Evolutionary conservation across 192 early-diverging fungal genomes (phyloP), one percentile per base, ranked within the genome.

Genomic region (Oehlia diaphana): DNA sequence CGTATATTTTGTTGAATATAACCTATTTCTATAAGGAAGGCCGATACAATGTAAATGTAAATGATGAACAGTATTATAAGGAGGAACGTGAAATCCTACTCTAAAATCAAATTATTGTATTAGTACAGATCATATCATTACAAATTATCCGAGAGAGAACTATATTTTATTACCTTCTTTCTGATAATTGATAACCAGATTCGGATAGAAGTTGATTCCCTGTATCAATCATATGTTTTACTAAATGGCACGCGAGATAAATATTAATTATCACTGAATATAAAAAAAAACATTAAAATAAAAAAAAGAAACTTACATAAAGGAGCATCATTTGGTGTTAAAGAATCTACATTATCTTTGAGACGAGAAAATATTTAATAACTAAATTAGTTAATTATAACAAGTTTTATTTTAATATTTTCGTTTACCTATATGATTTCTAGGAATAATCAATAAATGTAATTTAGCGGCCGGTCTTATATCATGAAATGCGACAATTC

Each of bases 71-170:
- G 86, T 87, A 42, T 86, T 90, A 80, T 91, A 94, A 1, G 92
- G 92, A 14, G 93, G 93, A 7, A 92, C 81, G 77, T 94, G 93
- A 79, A 93, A 94, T 10, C 93, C 92, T 10, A 93, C 47, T 13
- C 86, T 83, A 79, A 61, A 50, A 9, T 63, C n/a, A 26, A 23
- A 23, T 47, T 72, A 6, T 74, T 44, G 23, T 16, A 63, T 26
- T 21, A 50, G 23, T 19, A 42, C 23, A 63, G 49, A 67, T n/a
- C 4, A 28, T 37, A 26, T 61, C 74, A 79, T 23, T 44, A 65
- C 58, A 33, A 37, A 9, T n/a, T 8, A 39, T 71, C 61, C 21
- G 39, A 47, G 10, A 47, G 35, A 5, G 14, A n/a, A 33, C 1
- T 66, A 13, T 58, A 42, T 26, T 26, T 26, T 26, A 26, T 65